A percentile compares a stretch with the other conserved stretches of the same genome.
Evolutionary conservation across 2,329 filamentous ascomycete genomes (phyloP).

Genomic region (Atkinsonella hypoxylon): DNA sequence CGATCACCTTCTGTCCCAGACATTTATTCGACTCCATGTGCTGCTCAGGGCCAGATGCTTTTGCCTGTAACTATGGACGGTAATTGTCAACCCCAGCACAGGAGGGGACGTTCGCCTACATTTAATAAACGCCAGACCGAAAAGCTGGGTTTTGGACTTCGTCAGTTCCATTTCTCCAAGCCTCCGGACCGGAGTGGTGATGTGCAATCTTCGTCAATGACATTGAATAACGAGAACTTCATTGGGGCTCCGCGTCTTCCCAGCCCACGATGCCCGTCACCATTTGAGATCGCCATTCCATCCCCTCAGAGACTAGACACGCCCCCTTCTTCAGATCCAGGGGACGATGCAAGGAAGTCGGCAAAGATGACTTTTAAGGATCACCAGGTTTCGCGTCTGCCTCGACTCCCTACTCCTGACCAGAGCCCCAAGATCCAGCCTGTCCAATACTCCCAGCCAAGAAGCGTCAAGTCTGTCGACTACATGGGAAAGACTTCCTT

Average conservation of each 20-base stretch:
- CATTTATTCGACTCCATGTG: constrained; percentile 6
- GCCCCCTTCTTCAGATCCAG: constrained; percentile 20
- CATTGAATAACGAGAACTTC: constrained; percentile 10
- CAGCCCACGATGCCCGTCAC: constrained; percentile 15
- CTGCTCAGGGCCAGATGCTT: constrained; percentile 5
- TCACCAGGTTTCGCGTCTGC: constrained; percentile 8
- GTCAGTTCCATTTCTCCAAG: constrained; percentile 26
- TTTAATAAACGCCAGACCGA: constrained; percentile 11
- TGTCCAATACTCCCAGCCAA: constrained; percentile 13
- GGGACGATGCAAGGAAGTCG: constrained; percentile 11
- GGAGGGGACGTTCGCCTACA: constrained; percentile 15
- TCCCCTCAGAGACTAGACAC: constrained; percentile 17
- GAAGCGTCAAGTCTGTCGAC: constrained; percentile 17
- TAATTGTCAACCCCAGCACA: constrained; percentile 1
- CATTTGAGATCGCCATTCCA: constrained; percentile 11
- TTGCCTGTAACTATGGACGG: constrained; percentile 8
- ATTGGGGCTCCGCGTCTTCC: constrained; percentile 14
- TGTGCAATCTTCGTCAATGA: constrained; percentile 13
- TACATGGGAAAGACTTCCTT: constrained; percentile 16
- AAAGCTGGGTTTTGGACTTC: constrained; percentile 17
- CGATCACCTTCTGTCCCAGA: constrained; percentile 19
- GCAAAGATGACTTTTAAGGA: constrained; percentile 8
- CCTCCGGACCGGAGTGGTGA: constrained; percentile 19
- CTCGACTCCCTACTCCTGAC: constrained; percentile 18
- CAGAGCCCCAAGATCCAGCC: constrained; percentile 20